Conservation (phyloP, 345 rosid species). For the Nephelium lappaceum region DNA sequence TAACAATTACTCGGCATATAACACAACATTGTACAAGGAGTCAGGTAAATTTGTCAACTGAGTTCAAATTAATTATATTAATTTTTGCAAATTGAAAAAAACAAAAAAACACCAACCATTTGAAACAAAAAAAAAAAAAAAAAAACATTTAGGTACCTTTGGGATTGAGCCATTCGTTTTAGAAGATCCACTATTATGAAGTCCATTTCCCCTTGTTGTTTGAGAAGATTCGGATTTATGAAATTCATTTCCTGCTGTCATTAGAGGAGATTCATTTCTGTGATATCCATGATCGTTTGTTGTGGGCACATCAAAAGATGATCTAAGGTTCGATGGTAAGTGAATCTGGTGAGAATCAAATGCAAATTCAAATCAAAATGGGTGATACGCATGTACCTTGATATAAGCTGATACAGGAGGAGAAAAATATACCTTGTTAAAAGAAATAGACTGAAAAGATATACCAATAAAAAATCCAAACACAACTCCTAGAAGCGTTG, state of each 20-base stretch:
- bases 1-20: neutral
- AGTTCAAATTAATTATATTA: neutral
- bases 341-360: conserved; percentile 61
- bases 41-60: neutral
- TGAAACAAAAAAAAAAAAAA: neutral
- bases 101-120: neutral
- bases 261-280: conserved; percentile 14
- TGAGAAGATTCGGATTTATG: neutral
- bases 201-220: neutral
- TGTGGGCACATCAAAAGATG: conserved; percentile 49
- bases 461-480: conserved; percentile 80
- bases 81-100: conserved; percentile 1
- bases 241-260: neutral
- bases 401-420: conserved; percentile 5
- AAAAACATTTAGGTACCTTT: conserved; percentile 40
- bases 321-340: conserved; percentile 53
- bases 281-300: conserved; percentile 34
- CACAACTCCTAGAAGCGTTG: conserved; percentile 60
- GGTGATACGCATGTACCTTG: neutral
- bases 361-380: conserved; percentile 27
- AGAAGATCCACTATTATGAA: conserved; percentile 25
- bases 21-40: neutral
- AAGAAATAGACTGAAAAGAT: conserved; percentile 65
- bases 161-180: conserved; percentile 43
- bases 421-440: conserved; percentile 56